Evolutionary conservation across 768 basidiomycete species (phyloP), one percentile per base, ranked within the genome.

Genomic region (Thelephora aurantiotincta): DNA sequence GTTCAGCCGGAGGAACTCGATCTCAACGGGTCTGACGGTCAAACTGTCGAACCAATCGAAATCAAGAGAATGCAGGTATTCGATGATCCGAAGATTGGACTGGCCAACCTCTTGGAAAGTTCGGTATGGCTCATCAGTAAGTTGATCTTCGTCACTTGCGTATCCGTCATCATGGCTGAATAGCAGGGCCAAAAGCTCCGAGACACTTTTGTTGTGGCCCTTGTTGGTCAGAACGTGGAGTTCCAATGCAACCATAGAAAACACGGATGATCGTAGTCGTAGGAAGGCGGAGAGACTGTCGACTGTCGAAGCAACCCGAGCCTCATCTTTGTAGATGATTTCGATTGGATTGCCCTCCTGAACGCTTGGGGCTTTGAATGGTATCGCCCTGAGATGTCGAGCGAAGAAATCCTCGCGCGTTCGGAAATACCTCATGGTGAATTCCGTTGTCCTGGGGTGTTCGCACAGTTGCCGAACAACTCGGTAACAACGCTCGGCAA

Each of bases 401-500:
- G 78, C 77, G 57, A 92, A 91, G 66, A 92, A 97, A 57, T 92
- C 81, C 60, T 94, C 86, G 7, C 82, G 71, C 2, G 86, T 88
- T 33, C 87, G 80, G 33, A 96, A 72, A 58, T 94, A 96, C 0
- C 89, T 78, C 64, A 86, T 81, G 4, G 78, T 80, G 48, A 80
- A 78, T 33, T 81, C 78, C 0, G 86, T 86, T 0, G 92, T 94
- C 35, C 76, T 71, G 7, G 82, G 74, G 56, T 97, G 89, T n/a
- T 80, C 72, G 64, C 88, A 94, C 0, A 98, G 74, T 50, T 94
- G 85, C 58, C 86, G 73, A 16, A 97, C 65, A 44, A 96, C 72
- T 33, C 75, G 76, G 57, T 93, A 92, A 57, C 80, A 84, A 47
- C 82, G 79, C 58, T 93, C 91, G 2, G 92, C 91, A 22, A 96